Evolutionary conservation across 148 eudicot genomes (phyloP), one percentile per base, ranked within the genome.

Genomic region (Cornus controversa): DNA sequence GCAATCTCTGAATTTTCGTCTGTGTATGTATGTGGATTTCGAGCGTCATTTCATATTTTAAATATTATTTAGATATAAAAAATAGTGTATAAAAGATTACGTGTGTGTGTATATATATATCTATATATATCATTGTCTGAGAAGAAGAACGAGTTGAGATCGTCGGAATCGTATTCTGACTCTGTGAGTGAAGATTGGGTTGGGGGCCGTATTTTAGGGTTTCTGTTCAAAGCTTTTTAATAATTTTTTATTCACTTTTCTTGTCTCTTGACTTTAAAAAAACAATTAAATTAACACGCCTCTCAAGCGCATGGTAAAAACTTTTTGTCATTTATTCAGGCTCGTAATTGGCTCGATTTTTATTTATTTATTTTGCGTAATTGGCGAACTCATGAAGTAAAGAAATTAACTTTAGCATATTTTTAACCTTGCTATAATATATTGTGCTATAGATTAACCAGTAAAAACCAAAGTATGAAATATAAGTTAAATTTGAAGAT

Each of bases 111-210:
- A 54, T 7, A 28, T 4, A 47, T 25, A 71, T 47, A 11, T 25
- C 9, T 50, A 10, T 47, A 45, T 71, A 1, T 14, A 20, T 18
- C 18, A 9, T n/a, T 13, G 26, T 22, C 10, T 14, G 23, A 2
- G 6, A 54, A 25, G 0, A 60, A 73, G 76, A 73, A 73, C 67
- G 76, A 73, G 76, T 73, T 62, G 67, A 73, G 76, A 73, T 73
- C 67, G 76, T 24, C 47, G 76, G 67, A 34, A 60, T 60, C 67
- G 45, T 40, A 40, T 6, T 40, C 45, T 73, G 76, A 73, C 76
- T 73, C 76, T 73, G 67, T 73, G 76, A 73, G 76, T 73, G 34
- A 60, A 73, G 50, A 53, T 67, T 34, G 76, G 76, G 76, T 10
- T 14, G 28, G 24, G 40, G 50, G 25, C 47, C 76, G 76, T 60